Percentiles rank a stretch among this genome's conserved stretches.
phyloP scores from a whole-genome alignment of 805 yeast species.

The Saturnispora hagleri region DNA sequence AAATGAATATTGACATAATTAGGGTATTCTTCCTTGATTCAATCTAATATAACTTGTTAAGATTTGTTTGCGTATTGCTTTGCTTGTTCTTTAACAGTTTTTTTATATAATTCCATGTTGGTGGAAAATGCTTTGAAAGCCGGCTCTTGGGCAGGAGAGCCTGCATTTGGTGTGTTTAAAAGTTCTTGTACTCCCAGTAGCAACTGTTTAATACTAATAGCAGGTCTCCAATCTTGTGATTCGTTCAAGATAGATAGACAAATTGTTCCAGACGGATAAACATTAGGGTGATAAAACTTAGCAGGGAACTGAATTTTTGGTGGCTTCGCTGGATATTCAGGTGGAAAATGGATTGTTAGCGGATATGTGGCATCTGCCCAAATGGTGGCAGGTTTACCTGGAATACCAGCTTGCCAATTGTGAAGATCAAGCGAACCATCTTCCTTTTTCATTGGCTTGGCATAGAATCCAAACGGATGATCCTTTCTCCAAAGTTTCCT shows the following conservation, averaged over 20 bases:
- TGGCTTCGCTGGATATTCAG: constrained; percentile 93
- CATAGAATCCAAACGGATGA: constrained; percentile 96
- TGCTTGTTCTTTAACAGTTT: constrained; percentile 75
- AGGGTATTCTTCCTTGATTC: neutral
- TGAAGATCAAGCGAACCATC: constrained; percentile 84
- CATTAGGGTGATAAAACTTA: constrained; percentile 93
- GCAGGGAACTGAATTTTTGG: constrained; percentile 88
- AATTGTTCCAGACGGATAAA: constrained; percentile 94
- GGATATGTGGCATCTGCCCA: constrained; percentile 94
- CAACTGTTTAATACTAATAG: constrained; percentile 83
- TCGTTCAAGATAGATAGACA: constrained; percentile 91
- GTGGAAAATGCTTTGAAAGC: constrained; percentile 83
- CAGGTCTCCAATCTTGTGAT: constrained; percentile 97
- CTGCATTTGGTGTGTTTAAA: constrained; percentile 82
- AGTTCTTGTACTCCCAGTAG: constrained; percentile 89
- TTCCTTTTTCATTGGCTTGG: constrained; percentile 71
- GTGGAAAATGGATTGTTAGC: constrained; percentile 70
- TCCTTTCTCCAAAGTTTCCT: constrained; percentile 97
- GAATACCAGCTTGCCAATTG: constrained; percentile 91
- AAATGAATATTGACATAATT: neutral
- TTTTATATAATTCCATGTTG: constrained; percentile 61
- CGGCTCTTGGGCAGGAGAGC: constrained; percentile 95
- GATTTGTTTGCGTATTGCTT: constrained; percentile 45
- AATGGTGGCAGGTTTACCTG: constrained; percentile 77
- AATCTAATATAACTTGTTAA: constrained; percentile 3